phyloP scores from a whole-genome alignment of 202 grass and related monocot species.

The Carex arenaria region DNA sequence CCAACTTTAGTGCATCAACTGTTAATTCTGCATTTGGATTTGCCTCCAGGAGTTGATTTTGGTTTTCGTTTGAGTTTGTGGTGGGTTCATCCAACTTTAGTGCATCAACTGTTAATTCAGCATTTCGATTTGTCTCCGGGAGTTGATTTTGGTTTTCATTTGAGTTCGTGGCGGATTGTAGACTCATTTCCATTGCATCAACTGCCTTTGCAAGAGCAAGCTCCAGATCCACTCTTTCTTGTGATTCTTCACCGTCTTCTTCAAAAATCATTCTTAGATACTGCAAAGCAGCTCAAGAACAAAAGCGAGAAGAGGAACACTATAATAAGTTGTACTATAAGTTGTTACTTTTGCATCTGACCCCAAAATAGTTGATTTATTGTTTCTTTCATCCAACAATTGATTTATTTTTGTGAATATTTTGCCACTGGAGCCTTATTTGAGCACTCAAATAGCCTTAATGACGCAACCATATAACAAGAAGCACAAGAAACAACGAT shows the following conservation, averaged over 20 bases:
- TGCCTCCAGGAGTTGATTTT: constrained; percentile 19
- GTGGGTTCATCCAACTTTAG: constrained; percentile 14
- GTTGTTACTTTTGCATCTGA: background rate
- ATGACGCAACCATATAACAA: background rate
- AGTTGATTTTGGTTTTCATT: constrained; percentile 10
- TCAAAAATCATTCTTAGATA: constrained; percentile 83
- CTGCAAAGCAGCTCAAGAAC: constrained; percentile 28
- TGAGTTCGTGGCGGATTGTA: constrained; percentile 18
- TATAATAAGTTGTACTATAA: background rate
- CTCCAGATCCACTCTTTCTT: constrained; percentile 51
- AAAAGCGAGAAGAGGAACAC: constrained; percentile 8
- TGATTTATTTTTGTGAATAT: background rate
- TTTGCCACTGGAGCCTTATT: background rate
- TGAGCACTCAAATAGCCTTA: background rate
- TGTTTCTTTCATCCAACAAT: background rate
- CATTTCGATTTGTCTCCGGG: constrained; percentile 23
- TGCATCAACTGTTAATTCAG: constrained; percentile 38
- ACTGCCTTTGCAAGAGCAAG: constrained; percentile 60
- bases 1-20: constrained; percentile 35
- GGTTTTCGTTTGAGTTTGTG: background rate
- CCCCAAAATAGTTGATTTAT: background rate
- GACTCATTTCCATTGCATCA: constrained; percentile 75
- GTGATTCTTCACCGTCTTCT: constrained; percentile 42
- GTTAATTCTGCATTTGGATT: constrained; percentile 37
- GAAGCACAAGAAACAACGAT: background rate